phyloP scores from a whole-genome alignment of 2,329 filamentous ascomycete species.

The Aspergillus sp. region DNA sequence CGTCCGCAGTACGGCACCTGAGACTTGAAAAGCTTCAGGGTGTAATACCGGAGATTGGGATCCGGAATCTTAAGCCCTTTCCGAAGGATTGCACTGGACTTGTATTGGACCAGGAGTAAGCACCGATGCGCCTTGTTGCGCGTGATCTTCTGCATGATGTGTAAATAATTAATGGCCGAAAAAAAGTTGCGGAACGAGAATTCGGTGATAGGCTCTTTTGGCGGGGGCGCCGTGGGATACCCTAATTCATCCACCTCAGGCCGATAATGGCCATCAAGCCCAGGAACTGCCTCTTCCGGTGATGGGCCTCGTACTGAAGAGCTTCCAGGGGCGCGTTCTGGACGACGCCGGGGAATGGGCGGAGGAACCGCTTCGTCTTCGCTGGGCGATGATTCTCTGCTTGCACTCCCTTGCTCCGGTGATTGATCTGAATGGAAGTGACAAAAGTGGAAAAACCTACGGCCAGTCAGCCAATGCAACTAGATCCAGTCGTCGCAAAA shows the following conservation, averaged over 20 bases:
- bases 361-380: conserved; percentile 75
- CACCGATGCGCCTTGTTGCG: conserved; percentile 93
- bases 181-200: conserved; percentile 95
- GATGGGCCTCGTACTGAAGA: conserved; percentile 17
- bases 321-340: conserved; percentile 19
- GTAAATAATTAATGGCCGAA: conserved; percentile 86
- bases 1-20: conserved; percentile 96
- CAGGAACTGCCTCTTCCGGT: conserved; percentile 16
- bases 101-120: conserved; percentile 88
- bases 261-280: conserved; percentile 23
- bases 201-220: conserved; percentile 64
- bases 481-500: neutral
- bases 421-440: conserved; percentile 59
- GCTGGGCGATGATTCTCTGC: conserved; percentile 28
- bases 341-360: conserved; percentile 58
- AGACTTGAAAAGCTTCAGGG: conserved; percentile 95
- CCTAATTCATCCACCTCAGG: conserved; percentile 77
- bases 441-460: conserved; percentile 85
- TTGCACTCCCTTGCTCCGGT: conserved; percentile 25
- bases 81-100: conserved; percentile 81
- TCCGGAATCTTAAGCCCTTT: conserved; percentile 89
- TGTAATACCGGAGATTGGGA: conserved; percentile 78
- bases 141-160: conserved; percentile 95
- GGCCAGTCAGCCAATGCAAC: conserved; percentile 6
- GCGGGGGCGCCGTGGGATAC: conserved; percentile 61